Conservation (phyloP, 768 basidiomycete genomes). For the Phylloporus sp. region DNA sequence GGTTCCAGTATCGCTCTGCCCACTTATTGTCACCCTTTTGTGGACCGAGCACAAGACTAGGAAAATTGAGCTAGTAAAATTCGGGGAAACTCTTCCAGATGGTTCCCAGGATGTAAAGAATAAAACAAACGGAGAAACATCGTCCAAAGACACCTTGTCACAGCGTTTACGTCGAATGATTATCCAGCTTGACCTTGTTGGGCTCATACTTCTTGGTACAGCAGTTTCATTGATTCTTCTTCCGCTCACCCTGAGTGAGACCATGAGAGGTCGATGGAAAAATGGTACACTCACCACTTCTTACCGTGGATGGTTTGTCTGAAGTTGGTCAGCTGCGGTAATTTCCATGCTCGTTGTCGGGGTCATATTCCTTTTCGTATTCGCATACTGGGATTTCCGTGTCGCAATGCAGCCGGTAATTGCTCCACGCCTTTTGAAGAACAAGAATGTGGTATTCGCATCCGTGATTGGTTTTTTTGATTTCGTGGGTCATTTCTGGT, state of each 20-base stretch:
- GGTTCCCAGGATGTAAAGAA: neutral
- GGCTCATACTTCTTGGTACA: slow-evolving; percentile 47
- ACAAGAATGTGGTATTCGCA: slow-evolving; percentile 56
- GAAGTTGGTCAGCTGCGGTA: slow-evolving; percentile 38
- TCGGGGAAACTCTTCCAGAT: too few species aligned
- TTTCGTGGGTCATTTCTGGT: slow-evolving; percentile 37
- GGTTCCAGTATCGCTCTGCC: slow-evolving; percentile 47
- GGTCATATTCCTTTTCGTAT: slow-evolving; percentile 38
- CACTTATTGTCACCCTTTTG: slow-evolving; percentile 50
- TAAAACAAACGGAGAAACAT: neutral
- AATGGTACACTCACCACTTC: slow-evolving; percentile 33
- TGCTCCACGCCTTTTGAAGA: slow-evolving; percentile 53
- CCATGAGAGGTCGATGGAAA: slow-evolving; percentile 39
- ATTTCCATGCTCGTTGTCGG: slow-evolving; percentile 52
- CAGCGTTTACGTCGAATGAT: slow-evolving; percentile 18
- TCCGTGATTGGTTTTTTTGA: slow-evolving; percentile 61
- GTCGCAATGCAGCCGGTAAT: slow-evolving; percentile 57
- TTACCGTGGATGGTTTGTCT: neutral
- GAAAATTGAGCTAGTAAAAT: slow-evolving; percentile 32
- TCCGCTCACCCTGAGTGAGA: slow-evolving; percentile 46
- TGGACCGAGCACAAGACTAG: slow-evolving; percentile 52
- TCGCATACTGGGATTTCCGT: slow-evolving; percentile 47
- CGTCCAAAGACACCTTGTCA: neutral
- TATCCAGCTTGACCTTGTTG: slow-evolving; percentile 44
- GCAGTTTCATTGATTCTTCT: slow-evolving; percentile 51